Evolutionary conservation across 164 flowering plant species (phyloP).

Genomic region (Warburgia ugandensis): DNA sequence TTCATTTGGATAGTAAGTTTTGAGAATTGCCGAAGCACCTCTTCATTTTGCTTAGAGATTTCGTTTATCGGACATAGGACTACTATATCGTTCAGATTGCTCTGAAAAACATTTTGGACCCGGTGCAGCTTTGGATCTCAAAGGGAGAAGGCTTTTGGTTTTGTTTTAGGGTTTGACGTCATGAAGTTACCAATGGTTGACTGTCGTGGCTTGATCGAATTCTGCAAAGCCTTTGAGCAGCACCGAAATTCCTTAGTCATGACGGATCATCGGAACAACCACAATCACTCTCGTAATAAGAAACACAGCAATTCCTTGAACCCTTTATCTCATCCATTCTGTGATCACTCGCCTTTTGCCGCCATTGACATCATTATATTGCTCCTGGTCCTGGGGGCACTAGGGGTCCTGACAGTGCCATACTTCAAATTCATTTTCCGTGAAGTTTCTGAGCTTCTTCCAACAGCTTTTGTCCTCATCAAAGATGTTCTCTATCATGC

Average conservation of each 20-base stretch:
- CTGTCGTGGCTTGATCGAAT: conserved; percentile 52
- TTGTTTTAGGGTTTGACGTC: background rate
- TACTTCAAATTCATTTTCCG: conserved; percentile 31
- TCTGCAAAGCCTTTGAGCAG: conserved; percentile 46
- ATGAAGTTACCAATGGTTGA: conserved; percentile 41
- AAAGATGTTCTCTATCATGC: conserved; percentile 25
- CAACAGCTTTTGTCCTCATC: conserved; percentile 12
- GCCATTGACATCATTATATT: conserved; percentile 33
- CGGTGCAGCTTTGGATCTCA: too few relatives aligned
- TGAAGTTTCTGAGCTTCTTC: conserved; percentile 27
- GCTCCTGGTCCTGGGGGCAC: conserved; percentile 29
- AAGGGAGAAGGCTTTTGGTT: background rate
- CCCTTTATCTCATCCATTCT: conserved; percentile 29
- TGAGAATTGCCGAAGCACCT: too few relatives aligned
- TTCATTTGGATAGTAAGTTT: too few relatives aligned
- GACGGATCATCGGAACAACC: conserved; percentile 15
- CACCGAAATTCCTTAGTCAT: conserved; percentile 21
- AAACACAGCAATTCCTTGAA: conserved; percentile 18
- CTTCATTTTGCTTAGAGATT: too few relatives aligned
- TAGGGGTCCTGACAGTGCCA: conserved; percentile 27
- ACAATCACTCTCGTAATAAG: conserved; percentile 18
- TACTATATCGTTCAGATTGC: too few relatives aligned
- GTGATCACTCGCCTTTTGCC: conserved; percentile 34
- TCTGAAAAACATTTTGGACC: too few relatives aligned
- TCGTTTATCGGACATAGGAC: too few relatives aligned